These are phyloP conservation scores for Paramyrothecium sp. DNA, from an alignment of 2,329 filamentous ascomycete species.

Conservation along the genomic window DNA sequence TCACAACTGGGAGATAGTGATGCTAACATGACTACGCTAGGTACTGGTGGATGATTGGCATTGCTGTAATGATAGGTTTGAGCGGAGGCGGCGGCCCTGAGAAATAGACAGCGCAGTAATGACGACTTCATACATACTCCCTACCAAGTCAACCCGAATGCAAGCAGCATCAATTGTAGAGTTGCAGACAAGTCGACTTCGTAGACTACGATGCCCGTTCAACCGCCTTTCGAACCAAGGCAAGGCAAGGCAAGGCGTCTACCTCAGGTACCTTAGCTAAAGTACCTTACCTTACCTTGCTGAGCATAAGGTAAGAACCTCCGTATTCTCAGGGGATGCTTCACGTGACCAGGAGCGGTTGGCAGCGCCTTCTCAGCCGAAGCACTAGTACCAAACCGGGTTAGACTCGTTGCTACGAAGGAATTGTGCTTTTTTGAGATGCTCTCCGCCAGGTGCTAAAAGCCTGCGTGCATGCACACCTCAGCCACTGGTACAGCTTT, in stretches of 20 bases:
- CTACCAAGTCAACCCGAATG: too few species aligned
- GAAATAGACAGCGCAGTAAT: slow-evolving; percentile 39
- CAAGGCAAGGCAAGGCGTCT: too few species aligned
- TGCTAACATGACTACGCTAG: slow-evolving; percentile 39
- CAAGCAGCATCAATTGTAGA: too few species aligned
- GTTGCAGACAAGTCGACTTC: too few species aligned
- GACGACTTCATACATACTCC: too few species aligned
- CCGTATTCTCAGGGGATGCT: neutral
- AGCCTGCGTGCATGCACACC: slow-evolving; percentile 19
- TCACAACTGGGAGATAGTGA: neutral
- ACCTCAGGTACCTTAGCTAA: too few species aligned
- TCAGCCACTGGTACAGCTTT: slow-evolving; percentile 11
- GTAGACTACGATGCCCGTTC: too few species aligned
- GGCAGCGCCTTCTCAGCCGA: neutral
- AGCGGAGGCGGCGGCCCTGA: slow-evolving; percentile 48
- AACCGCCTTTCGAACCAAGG: too few species aligned
- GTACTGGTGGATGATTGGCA: slow-evolving; percentile 66
- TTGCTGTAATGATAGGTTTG: slow-evolving; percentile 52
- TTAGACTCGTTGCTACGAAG: slow-evolving; percentile 30
- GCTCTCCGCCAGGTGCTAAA: slow-evolving; percentile 12
- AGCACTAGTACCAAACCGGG: slow-evolving; percentile 13
- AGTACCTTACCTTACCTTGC: too few species aligned
- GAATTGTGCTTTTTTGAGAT: slow-evolving; percentile 4
- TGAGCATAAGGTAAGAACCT: neutral
- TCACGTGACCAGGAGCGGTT: slow-evolving; percentile 10